A percentile compares a stretch with the other conserved stretches of the same genome.
Conservation (phyloP, 2,329 filamentous ascomycete genomes). For the Fusarium burgessii region DNA sequence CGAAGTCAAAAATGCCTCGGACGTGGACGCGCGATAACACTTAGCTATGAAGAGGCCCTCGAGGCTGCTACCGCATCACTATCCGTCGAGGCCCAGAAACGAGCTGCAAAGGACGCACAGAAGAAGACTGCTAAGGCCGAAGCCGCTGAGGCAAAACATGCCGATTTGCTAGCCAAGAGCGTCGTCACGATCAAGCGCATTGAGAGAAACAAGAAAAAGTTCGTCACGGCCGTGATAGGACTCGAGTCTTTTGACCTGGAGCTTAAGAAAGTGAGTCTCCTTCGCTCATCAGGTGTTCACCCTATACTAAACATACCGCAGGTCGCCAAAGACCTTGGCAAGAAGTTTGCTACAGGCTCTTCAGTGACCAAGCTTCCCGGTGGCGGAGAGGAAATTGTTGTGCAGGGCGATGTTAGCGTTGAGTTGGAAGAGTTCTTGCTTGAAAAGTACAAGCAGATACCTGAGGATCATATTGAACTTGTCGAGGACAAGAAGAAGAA, state of each 20-base stretch:
- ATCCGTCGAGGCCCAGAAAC: conserved; percentile 91
- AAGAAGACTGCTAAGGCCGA: conserved; percentile 98
- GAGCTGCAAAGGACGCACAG: conserved; percentile 93
- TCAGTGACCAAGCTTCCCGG: conserved; percentile 90
- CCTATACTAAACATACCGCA: conserved; percentile 40
- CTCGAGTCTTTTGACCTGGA: conserved; percentile 92
- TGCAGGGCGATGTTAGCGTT: conserved; percentile 95
- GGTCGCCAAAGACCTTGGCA: conserved; percentile 94
- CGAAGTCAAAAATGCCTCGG: conserved; percentile 33
- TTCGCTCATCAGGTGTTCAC: not conserved
- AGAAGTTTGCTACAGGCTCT: conserved; percentile 96
- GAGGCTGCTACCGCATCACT: conserved; percentile 87
- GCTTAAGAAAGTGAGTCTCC: conserved; percentile 78
- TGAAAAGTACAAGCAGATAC: conserved; percentile 90
- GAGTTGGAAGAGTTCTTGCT: conserved; percentile 92
- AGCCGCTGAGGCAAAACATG: conserved; percentile 84
- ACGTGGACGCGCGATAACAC: conserved; percentile 20
- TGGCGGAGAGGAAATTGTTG: conserved; percentile 94
- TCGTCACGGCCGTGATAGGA: conserved; percentile 90
- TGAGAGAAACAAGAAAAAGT: conserved; percentile 98
- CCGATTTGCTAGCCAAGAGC: conserved; percentile 83
- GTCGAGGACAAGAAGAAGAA: conserved; percentile 97
- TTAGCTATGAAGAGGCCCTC: conserved; percentile 72
- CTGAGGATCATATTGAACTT: conserved; percentile 93
- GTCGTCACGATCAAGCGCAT: conserved; percentile 95